Base-by-base conservation (phyloP, 2,329 filamentous ascomycete species). In the Phoma sp. region DNA sequence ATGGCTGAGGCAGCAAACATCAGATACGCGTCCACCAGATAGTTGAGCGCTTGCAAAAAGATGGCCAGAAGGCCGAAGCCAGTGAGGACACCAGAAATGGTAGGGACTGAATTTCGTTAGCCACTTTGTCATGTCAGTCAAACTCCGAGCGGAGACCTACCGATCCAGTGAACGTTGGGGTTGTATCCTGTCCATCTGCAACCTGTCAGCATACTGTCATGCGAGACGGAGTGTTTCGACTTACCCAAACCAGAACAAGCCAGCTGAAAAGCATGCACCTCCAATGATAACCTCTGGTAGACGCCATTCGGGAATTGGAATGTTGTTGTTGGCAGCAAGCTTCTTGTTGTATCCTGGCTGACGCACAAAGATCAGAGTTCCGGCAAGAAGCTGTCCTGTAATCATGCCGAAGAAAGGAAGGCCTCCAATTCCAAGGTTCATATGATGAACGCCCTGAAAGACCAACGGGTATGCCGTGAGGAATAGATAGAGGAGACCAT, bases 331-430 rank as follows among this genome's bases (percentile, higher is more conserved):
- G 4, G 77, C 76, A n/a, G 73, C 73, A 2, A 80, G 72, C 52
- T 74, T 74, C 60, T 66, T 72, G 69, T 86, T 83, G 73, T 93
- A 93, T 68, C 79, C 79, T n/a, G 86, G 85, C 74, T 90, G 83
- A 64, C 84, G 82, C 36, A 84, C 67, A 55, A 90, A 79, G 59
- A 93, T 87, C 33, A 82, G 78, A 3, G 78, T 58, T 27, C 88
- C 89, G 0, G 89, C 89, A 42, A 90, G 73, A 13, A 95, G 62
- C 70, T 91, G 84, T 37, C 91, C 91, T 7, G 80, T 69, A 47
- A 95, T 85, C 87, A 96, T 91, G 49, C 91, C 91, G 66, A 96
- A 90, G 74, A 92, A 96, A 4, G 91, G 86, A 2, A 97, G 81
- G 2, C 91, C 91, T 9, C 87, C 84, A 23, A 90, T 77, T 54